phyloP scores from a whole-genome alignment of 805 yeast genomes.

The Ogataea ramenticola region DNA sequence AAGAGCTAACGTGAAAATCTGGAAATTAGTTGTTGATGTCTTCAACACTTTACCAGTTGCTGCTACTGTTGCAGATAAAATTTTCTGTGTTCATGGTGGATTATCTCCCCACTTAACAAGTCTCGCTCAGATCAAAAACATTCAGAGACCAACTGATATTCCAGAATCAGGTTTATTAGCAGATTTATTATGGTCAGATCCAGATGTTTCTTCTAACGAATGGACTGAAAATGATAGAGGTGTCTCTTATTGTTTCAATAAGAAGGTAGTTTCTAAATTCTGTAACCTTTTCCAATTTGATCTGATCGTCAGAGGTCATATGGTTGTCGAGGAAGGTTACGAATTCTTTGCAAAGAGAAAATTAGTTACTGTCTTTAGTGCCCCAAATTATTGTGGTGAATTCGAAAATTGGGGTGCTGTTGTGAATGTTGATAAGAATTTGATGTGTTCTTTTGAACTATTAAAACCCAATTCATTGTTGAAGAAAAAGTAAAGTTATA shows the following conservation, averaged over 20 bases:
- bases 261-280: constrained; percentile 65
- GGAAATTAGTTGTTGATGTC: constrained; percentile 49
- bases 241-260: constrained; percentile 71
- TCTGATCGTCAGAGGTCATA: constrained; percentile 74
- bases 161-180: constrained; percentile 76
- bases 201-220: constrained; percentile 38
- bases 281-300: constrained; percentile 63
- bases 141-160: constrained; percentile 75
- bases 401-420: constrained; percentile 77
- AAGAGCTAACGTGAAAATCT: constrained; percentile 36
- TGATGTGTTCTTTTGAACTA: constrained; percentile 67
- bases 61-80: constrained; percentile 52
- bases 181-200: constrained; percentile 80
- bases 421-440: constrained; percentile 60
- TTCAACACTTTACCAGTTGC: constrained; percentile 55
- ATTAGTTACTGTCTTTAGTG: constrained; percentile 72
- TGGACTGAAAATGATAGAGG: constrained; percentile 86
- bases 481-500: constrained; percentile 8
- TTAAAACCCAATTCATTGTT: constrained; percentile 35
- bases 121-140: constrained; percentile 61
- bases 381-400: constrained; percentile 82
- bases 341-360: constrained; percentile 72
- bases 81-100: constrained; percentile 64
- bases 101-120: constrained; percentile 63
- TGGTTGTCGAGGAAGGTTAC: constrained; percentile 88